Conservation (phyloP, 257 asterid species). For the Primulina tabacum region DNA sequence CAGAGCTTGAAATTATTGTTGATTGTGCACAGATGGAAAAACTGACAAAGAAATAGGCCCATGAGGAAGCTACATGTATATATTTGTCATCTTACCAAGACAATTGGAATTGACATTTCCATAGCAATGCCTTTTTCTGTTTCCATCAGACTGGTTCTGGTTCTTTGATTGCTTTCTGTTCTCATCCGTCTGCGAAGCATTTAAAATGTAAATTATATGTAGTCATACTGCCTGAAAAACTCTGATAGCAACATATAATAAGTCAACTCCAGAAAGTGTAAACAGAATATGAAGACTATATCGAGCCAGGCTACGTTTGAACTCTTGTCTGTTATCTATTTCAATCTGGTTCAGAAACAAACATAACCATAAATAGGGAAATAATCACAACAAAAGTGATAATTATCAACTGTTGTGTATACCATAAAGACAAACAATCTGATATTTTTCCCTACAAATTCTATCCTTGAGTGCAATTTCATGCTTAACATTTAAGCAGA, state of each 20-base stretch:
- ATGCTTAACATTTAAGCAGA: background rate
- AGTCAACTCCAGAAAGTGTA: slow-evolving; percentile 3
- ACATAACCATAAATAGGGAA: too few species aligned
- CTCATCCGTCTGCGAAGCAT: slow-evolving; percentile 43
- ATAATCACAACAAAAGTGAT: background rate
- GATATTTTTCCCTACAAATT: slow-evolving; percentile 17
- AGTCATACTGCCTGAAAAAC: slow-evolving; percentile 3
- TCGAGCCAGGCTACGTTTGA: background rate
- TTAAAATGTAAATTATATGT: slow-evolving; percentile 13
- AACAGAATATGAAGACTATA: slow-evolving; percentile 2
- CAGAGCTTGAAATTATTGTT: slow-evolving; percentile 29
- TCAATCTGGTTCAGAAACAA: too few species aligned
- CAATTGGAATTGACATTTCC: slow-evolving; percentile 34
- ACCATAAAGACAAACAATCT: too few species aligned
- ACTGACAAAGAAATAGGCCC: slow-evolving; percentile 36
- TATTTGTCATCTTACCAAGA: slow-evolving; percentile 33
- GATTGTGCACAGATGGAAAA: slow-evolving; percentile 30
- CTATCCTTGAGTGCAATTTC: slow-evolving; percentile 25
- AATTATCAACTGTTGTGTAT: slow-evolving; percentile 7
- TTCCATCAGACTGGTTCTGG: slow-evolving; percentile 37
- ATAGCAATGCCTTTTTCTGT: slow-evolving; percentile 34
- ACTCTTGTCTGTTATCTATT: too few species aligned
- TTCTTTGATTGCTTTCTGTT: slow-evolving; percentile 44
- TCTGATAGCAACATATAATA: too few species aligned
- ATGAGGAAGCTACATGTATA: slow-evolving; percentile 8